These are phyloP conservation scores for Scytalidium sp. DNA, from an alignment of 2,329 filamentous ascomycete species.

Conservation along the genomic window DNA sequence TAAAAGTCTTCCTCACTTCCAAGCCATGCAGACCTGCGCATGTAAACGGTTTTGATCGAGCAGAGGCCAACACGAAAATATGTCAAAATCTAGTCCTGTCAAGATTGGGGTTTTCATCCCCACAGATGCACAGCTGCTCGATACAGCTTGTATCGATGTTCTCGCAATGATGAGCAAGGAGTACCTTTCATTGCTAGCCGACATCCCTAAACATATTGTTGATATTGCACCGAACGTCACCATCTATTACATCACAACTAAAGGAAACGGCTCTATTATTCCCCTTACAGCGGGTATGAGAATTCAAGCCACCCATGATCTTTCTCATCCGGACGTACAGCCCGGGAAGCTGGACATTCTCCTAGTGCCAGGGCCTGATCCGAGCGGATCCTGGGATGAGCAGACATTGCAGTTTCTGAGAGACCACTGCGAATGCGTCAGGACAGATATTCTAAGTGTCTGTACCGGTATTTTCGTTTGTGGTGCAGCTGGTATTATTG, in stretches of 20 bases:
- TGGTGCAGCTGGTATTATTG: constrained; percentile 44
- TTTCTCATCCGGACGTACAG: constrained; percentile 41
- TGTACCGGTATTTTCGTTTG: constrained; percentile 50
- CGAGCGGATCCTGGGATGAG: constrained; percentile 27
- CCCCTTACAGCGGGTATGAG: constrained; percentile 37
- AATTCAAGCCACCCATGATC: constrained; percentile 41
- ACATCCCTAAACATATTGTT: constrained; percentile 34
- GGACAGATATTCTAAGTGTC: constrained; percentile 47
- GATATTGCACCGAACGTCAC: constrained; percentile 40
- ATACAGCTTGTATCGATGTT: constrained; percentile 48
- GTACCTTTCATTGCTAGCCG: constrained; percentile 35
- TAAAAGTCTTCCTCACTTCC: too few relatives aligned
- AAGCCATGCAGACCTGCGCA: too few relatives aligned
- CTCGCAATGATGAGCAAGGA: constrained; percentile 43
- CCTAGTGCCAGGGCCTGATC: constrained; percentile 48
- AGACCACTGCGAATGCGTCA: constrained; percentile 33
- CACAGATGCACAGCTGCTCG: constrained; percentile 43
- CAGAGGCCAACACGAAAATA: background rate
- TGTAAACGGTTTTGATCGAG: too few relatives aligned
- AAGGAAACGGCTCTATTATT: constrained; percentile 33
- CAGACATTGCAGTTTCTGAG: constrained; percentile 40
- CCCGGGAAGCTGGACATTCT: constrained; percentile 50
- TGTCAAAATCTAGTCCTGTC: constrained; percentile 17
- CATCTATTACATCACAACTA: constrained; percentile 45
- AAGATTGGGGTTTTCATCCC: constrained; percentile 51